Conservation (phyloP, 2,329 filamentous ascomycete genomes). For the Alternaria brassicae region DNA sequence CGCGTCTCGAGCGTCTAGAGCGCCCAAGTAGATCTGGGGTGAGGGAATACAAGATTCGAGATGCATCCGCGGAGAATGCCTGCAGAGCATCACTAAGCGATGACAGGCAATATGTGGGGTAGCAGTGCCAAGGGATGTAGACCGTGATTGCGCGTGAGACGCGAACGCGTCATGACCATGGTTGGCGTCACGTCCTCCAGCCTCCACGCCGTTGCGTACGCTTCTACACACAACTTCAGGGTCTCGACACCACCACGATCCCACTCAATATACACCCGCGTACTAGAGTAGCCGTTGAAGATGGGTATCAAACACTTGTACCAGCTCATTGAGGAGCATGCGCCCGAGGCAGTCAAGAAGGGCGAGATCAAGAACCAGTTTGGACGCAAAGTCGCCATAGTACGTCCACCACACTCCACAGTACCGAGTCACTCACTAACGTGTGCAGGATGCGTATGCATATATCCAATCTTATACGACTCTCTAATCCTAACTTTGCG, state of each 20-base stretch:
- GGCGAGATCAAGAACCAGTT: conserved; percentile 99
- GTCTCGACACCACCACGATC: background rate
- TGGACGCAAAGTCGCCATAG: conserved; percentile 96
- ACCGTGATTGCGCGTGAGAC: conserved; percentile 39
- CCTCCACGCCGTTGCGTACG: conserved; percentile 18
- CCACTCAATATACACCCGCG: background rate
- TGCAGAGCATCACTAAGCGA: conserved; percentile 11
- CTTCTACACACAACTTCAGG: conserved; percentile 10
- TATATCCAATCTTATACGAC: background rate
- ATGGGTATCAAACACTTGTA: conserved; percentile 56
- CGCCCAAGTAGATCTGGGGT: background rate
- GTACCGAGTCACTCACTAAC: conserved; percentile 25
- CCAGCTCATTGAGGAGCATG: conserved; percentile 72
- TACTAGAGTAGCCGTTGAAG: conserved; percentile 4
- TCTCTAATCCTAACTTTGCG: conserved; percentile 18
- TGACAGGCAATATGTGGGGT: conserved; percentile 13
- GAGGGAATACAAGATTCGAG: background rate
- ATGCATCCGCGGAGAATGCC: background rate
- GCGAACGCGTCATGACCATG: conserved; percentile 37
- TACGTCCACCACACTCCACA: conserved; percentile 56
- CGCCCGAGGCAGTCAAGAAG: conserved; percentile 93
- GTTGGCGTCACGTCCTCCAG: conserved; percentile 25
- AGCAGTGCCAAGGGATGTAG: conserved; percentile 33
- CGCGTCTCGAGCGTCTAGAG: background rate
- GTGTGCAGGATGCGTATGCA: conserved; percentile 56